phyloP scores from a whole-genome alignment of 2,329 filamentous ascomycete genomes.

The Didymella arachidicola region DNA sequence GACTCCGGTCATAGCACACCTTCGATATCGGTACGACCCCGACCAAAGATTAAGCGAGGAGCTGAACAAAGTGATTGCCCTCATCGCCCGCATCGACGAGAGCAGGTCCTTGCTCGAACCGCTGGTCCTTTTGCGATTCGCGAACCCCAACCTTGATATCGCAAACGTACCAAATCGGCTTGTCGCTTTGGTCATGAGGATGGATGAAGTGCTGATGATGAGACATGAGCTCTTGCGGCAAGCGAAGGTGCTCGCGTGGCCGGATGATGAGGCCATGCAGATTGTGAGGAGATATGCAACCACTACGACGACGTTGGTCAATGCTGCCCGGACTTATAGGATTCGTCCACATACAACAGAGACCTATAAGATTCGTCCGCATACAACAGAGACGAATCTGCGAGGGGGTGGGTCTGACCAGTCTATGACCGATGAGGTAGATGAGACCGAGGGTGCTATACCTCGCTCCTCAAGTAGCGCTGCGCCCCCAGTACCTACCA shows the following conservation, averaged over 20 bases:
- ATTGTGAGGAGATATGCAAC: too few relatives aligned
- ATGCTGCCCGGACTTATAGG: neutral
- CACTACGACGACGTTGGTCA: too few relatives aligned
- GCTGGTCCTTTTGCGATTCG: neutral
- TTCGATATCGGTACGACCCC: too few relatives aligned
- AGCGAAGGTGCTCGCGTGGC: neutral
- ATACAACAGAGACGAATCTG: neutral
- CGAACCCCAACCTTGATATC: neutral
- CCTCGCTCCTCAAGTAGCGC: neutral
- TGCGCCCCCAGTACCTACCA: neutral
- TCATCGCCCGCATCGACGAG: neutral
- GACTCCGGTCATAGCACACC: too few relatives aligned
- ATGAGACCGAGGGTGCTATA: neutral
- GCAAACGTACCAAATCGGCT: neutral
- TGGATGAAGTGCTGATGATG: neutral
- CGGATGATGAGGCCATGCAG: too few relatives aligned
- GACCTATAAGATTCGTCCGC: neutral
- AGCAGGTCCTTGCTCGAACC: neutral
- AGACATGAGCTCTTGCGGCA: neutral
- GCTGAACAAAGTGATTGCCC: neutral
- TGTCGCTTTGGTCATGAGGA: neutral
- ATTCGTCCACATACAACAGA: neutral
- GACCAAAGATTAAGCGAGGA: neutral
- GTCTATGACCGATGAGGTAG: neutral
- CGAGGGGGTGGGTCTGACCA: neutral